Percentiles rank a stretch among this genome's conserved stretches.
Evolutionary conservation across 176 grass and related monocot species (phyloP).

Genomic region (Hsuehochloa calcarea): DNA sequence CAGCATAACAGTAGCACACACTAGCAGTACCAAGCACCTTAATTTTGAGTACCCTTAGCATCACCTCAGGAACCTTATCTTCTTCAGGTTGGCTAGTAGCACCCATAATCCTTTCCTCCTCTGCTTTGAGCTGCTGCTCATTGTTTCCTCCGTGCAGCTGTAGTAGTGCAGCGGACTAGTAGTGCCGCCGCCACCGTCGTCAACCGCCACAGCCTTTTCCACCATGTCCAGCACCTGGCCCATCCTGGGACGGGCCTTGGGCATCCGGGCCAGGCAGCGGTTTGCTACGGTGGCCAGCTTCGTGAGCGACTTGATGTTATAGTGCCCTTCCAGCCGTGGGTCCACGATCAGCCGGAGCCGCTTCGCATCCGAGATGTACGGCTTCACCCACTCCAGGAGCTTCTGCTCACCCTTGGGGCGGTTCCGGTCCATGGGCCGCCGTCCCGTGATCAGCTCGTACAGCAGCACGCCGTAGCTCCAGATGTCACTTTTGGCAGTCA

Average conservation of each 20-base stretch:
- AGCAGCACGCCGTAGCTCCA: conserved; percentile 68
- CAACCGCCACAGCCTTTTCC: conserved; percentile 30
- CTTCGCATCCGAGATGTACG: conserved; percentile 42
- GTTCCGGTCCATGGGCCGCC: conserved; percentile 49
- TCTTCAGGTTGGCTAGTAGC: background rate
- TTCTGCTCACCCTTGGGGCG: conserved; percentile 57
- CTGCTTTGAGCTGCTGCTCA: background rate
- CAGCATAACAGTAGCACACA: no score
- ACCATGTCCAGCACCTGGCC: conserved; percentile 52
- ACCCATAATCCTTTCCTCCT: background rate
- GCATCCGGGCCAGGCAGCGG: conserved; percentile 38
- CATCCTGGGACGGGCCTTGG: conserved; percentile 62
- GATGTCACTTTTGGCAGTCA: conserved; percentile 61
- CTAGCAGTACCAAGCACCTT: background rate
- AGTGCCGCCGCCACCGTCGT: background rate
- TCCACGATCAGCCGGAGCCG: conserved; percentile 47
- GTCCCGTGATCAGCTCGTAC: conserved; percentile 63
- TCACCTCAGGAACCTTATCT: background rate
- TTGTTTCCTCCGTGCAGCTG: background rate
- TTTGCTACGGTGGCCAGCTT: conserved; percentile 55
- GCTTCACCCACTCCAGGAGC: conserved; percentile 67
- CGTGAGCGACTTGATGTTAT: conserved; percentile 29
- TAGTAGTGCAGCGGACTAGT: conserved; percentile 10
- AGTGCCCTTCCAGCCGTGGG: conserved; percentile 39
- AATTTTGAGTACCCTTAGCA: background rate